Evolutionary conservation across 2,329 filamentous ascomycete species (phyloP), one percentile per base, ranked within the genome.

Genomic region (Fusarium redolens): DNA sequence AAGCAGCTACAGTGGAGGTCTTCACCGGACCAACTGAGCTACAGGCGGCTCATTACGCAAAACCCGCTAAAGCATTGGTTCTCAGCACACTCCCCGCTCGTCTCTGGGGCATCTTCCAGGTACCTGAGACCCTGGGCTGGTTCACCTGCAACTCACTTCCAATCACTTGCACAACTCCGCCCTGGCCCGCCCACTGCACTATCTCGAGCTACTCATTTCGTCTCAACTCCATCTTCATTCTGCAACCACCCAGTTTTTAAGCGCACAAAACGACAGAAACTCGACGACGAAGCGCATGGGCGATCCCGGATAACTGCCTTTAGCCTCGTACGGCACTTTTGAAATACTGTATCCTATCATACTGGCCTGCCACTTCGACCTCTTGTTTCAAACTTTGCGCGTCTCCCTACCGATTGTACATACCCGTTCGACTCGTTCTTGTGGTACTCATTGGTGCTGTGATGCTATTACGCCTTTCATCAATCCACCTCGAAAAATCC

Each of bases 141-240:
- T 57, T 43, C 33, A 54, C 35, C 68, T 59, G 69, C 56, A 64
- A 60, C 68, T 58, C 68, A 75, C 62, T 61, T 64, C 50, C 50
- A 54, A 54, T 54, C 61, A 50, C 50, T 62, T 71, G 74, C 72
- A 70, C 75, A 65, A 65, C 69, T 68, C 60, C 71, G 61, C 71
- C 60, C 66, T 60, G 62, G 68, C 51, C 69, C 66, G 68, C 66
- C 65, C 69, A 62, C 57, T 55, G 54, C 68, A 61, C 72, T 71
- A 77, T 77, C 74, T 75, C 51, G 63, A 62, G 60, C 65, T 74
- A 75, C 76, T 78, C 76, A 78, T 78, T 76, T 78, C 76, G 67
- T 60, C 75, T 78, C 67, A 71, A 75, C 71, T 74, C 73, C 75
- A 76, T 77, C 72, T 70, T 73, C 74, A 75, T 70, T 73, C 64